phyloP scores from a whole-genome alignment of 1,139 yeast genomes.

The Hemisphaericaspora subhashii region DNA sequence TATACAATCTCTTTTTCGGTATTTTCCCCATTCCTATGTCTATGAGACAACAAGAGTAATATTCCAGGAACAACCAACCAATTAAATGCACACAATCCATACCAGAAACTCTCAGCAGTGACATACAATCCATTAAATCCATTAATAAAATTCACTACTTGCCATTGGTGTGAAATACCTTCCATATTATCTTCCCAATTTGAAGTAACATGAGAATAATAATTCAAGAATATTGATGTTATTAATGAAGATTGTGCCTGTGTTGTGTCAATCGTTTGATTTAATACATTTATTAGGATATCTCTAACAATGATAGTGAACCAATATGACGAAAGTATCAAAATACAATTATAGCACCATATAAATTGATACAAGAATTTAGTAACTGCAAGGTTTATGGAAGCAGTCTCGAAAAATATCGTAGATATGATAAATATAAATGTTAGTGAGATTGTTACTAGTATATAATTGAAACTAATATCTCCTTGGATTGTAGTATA shows the following conservation, averaged over 20 bases:
- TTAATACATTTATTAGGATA: conserved; percentile 21
- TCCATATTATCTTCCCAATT: background rate
- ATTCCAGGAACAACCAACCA: conserved; percentile 25
- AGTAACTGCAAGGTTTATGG: conserved; percentile 2
- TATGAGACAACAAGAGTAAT: conserved; percentile 3
- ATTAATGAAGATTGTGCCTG: conserved; percentile 1
- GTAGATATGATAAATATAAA: background rate
- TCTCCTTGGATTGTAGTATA: conserved; percentile 1
- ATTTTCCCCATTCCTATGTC: background rate
- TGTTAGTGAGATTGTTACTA: conserved; percentile 3
- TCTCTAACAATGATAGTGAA: conserved; percentile 24
- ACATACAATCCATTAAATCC: conserved; percentile 4
- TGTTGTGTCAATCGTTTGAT: conserved; percentile 3
- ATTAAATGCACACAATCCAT: conserved; percentile 23
- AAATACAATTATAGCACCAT: conserved; percentile 25
- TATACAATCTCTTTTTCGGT: background rate
- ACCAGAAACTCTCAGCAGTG: conserved; percentile 18
- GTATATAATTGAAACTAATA: conserved; percentile 5
- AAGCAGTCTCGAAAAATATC: background rate
- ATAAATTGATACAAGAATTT: conserved; percentile 18
- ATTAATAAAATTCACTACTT: background rate
- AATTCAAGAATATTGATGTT: conserved; percentile 4
- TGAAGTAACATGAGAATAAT: background rate
- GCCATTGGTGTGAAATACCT: background rate
- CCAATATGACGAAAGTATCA: conserved; percentile 16